Evolutionary conservation across 495 filamentous ascomycete species (phyloP).

Genomic region (Friedmanniomyces simplex): DNA sequence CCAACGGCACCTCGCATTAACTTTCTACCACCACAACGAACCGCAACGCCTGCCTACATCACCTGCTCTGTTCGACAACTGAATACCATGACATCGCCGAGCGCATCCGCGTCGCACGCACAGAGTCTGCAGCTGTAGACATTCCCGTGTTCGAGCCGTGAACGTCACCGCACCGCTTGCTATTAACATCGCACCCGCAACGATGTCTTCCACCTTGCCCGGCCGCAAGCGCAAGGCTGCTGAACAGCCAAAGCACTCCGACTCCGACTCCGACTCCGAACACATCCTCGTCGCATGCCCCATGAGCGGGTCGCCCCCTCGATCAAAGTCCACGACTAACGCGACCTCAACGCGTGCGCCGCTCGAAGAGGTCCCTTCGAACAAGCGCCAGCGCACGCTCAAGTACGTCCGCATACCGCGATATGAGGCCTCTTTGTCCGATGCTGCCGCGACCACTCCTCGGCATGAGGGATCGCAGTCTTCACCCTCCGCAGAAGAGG

Average conservation of each 20-base stretch:
- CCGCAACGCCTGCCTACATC: too few species aligned
- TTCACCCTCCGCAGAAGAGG: not conserved
- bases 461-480: not conserved
- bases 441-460: not conserved
- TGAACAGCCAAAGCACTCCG: not conserved
- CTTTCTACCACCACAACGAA: too few species aligned
- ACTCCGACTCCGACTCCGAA: not conserved
- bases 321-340: not conserved
- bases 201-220: not conserved
- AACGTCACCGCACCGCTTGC: not conserved
- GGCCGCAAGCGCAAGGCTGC: not conserved
- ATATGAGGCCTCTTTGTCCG: not conserved
- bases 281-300: not conserved
- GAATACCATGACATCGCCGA: too few species aligned
- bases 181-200: not conserved
- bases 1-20: too few species aligned
- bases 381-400: not conserved
- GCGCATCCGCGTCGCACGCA: too few species aligned
- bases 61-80: too few species aligned
- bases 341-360: not conserved
- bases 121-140: too few species aligned
- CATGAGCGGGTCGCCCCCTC: not conserved
- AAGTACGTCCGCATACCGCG: not conserved
- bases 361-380: not conserved
- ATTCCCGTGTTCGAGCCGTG: too few species aligned